A percentile compares a stretch with the other conserved stretches of the same genome.
These are phyloP conservation scores for Dovyalis caffra DNA, from an alignment of 345 rosid genomes.

Conservation along the genomic window DNA sequence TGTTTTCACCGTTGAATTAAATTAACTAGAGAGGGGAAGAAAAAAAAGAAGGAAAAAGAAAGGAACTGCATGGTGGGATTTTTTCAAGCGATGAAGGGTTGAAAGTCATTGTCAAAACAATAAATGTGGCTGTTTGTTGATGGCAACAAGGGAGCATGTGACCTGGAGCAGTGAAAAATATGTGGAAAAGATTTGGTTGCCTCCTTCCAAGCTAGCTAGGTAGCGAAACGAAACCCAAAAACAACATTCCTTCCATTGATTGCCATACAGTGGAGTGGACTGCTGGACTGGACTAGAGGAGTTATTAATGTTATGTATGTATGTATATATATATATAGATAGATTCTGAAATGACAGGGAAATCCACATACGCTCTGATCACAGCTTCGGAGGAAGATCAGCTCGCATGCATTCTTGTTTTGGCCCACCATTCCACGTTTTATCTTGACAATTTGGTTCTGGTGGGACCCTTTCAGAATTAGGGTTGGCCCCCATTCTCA, in stretches of 20 bases:
- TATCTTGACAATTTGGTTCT: neutral
- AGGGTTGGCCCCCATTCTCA: conserved; percentile 11
- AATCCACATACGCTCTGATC: neutral
- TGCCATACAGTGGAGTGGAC: neutral
- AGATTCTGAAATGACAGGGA: conserved; percentile 11
- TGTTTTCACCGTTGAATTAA: no score
- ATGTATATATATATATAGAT: neutral
- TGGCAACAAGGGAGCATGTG: conserved; percentile 27
- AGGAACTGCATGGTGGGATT: neutral
- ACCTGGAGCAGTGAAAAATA: conserved; percentile 2
- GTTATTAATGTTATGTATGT: neutral
- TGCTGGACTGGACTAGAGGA: neutral
- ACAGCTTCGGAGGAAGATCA: neutral
- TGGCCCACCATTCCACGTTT: conserved; percentile 20
- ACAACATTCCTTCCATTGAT: neutral
- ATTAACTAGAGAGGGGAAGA: neutral
- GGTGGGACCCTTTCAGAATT: conserved; percentile 7
- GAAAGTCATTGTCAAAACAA: conserved; percentile 21
- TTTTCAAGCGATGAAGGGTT: neutral
- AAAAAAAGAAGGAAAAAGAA: neutral
- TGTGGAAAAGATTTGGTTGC: conserved; percentile 22
- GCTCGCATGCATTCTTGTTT: conserved; percentile 1
- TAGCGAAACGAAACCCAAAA: neutral
- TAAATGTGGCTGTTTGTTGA: conserved; percentile 28
- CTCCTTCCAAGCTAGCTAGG: neutral